Base-by-base conservation (phyloP, 2,329 filamentous ascomycete genomes). In the Sclerotinia spermophila region DNA sequence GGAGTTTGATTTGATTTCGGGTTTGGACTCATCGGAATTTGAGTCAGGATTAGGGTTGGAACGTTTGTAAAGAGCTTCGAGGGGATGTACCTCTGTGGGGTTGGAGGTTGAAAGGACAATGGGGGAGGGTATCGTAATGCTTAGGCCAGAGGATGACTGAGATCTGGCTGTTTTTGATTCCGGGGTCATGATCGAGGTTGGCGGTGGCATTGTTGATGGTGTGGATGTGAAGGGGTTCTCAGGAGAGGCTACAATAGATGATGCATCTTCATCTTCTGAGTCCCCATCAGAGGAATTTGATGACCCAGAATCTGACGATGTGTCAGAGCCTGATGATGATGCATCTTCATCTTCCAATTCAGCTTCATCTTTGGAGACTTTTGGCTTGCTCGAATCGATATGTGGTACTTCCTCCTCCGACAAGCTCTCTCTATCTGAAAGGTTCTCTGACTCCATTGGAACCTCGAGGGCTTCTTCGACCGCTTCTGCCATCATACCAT, bases 11-110 rank as follows among this genome's bases (percentile, higher is more conserved):
- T 83, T 72, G 71, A 72, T 48, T 76, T 48, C 44, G 13, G 82
- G 38, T 79, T 79, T 70, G 78, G 55, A 42, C 27, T 69, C 38
- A 45, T 40, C 30, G 2, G 42, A n/a, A 19, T 51, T 53, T n/a
- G 59, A 84, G 74, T 66, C n/a, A 73, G 79, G 48, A 70, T 80
- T 67, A 80, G 44, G 83, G 80, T 87, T 85, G 0, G 87, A 81
- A 6, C 88, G 88, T 82, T 97, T 98, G 85, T 96, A 99, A 3
- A 98, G 86, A 0, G 93, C 93, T 82, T 98, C 94, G 1, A 98
- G 86, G 0, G 96, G 95, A 75, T 98, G 95, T 0, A 97, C 83
- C 59, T 58, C 56, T 45, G 67, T 67, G 66, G 80, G 74, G 82
- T 8, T 83, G 83, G 68, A 80, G 72, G 30, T 83, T 33, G 79